Conservation (phyloP, 495 filamentous ascomycete species). For the Pseudoneurospora amorphoporcata region DNA sequence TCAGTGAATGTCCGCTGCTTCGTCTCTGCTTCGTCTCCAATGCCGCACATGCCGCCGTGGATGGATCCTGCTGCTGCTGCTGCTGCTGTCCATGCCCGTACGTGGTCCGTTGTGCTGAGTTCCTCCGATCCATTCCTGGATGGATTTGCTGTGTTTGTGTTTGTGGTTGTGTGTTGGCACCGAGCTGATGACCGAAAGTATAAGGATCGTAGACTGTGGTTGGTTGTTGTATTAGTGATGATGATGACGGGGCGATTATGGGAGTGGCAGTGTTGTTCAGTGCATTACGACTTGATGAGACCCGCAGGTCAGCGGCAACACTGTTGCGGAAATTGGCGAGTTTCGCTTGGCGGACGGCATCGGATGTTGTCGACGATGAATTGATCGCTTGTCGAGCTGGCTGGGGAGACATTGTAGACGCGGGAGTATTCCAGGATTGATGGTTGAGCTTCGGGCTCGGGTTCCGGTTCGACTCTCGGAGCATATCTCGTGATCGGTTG, state of each 20-base stretch:
- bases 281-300: not conserved
- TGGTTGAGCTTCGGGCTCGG: conserved; percentile 4
- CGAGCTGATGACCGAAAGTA: not conserved
- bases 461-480: conserved; percentile 12
- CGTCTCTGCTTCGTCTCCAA: not conserved
- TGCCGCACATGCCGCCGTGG: not conserved
- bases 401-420: conserved; percentile 46
- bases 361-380: conserved; percentile 16
- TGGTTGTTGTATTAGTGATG: not conserved
- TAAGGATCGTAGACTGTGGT: not conserved
- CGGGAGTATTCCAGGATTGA: conserved; percentile 18
- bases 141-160: not conserved
- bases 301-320: conserved; percentile 51
- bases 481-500: not conserved
- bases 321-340: conserved; percentile 71
- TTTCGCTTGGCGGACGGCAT: conserved; percentile 43
- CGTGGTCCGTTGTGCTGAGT: not conserved
- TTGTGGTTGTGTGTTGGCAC: not conserved
- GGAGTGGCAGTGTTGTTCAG: not conserved
- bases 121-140: not conserved
- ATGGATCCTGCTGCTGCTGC: not conserved
- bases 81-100: not conserved
- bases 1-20: not conserved
- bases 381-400: conserved; percentile 34
- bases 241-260: not conserved